Evolutionary conservation across 2,329 filamentous ascomycete species (phyloP), one percentile per base, ranked within the genome.

Genomic region (Aspergillus quadrilineatus): DNA sequence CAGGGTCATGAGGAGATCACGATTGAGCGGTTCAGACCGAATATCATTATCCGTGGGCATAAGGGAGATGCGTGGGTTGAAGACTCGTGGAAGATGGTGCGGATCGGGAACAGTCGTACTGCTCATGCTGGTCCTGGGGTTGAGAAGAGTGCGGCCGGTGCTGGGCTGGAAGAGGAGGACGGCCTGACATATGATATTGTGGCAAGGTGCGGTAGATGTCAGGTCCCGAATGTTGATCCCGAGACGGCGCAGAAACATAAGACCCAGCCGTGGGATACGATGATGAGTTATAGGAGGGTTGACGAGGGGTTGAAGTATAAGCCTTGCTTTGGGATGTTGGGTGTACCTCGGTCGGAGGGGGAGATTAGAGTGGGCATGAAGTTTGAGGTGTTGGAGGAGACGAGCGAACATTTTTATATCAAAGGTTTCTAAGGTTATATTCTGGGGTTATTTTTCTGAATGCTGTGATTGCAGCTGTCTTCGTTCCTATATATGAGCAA

Each of bases 281-380:
- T 87, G 53, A 82, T 85, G 77, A 81, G 80, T 64, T 87, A 85
- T 69, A 73, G 85, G 7, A 70, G 84, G 29, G 76, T 87, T 4
- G 85, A 87, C 65, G 73, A 80, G 63, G 85, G 84, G 0, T 78
- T 83, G 28, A 86, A 79, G 70, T 87, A 76, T 60, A 87, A 87
- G 73, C 85, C 85, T 41, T 86, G 84, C 62, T 87, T 87, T 75
- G 85, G 85, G 1, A 87, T 88, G 85, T 67, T 87, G 64, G 82
- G 83, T 66, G 82, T 82, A 51, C 84, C 85, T 14, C 75, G 80
- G 58, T 76, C 74, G 43, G 81, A 85, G 60, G 83, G 82, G 0
- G 67, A 73, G 47, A 65, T 88, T 8, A 75, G 77, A 55, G 80
- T 87, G 9, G 85, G 85, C 0, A 84, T 83, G 78, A 76, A 70